phyloP scores from a whole-genome alignment of 2,329 filamentous ascomycete genomes.

The Allantophomopsis cytisporea region DNA sequence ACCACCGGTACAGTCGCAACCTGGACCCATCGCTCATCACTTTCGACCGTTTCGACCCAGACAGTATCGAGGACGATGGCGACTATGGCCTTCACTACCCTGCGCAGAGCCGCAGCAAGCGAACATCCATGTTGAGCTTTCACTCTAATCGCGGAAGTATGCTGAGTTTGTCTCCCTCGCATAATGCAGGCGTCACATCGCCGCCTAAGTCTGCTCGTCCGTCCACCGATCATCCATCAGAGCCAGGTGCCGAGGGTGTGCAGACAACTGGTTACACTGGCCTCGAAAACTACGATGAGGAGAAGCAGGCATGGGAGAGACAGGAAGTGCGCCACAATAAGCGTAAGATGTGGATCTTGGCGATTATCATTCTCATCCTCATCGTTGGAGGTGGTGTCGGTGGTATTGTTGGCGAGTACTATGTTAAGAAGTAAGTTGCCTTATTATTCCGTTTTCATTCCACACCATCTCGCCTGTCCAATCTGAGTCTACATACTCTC shows the following conservation, averaged over 20 bases:
- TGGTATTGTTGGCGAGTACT: constrained; percentile 50
- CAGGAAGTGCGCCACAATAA: constrained; percentile 49
- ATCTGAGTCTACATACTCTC: too few species aligned
- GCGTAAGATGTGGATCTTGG: constrained; percentile 54
- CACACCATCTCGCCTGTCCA: too few species aligned
- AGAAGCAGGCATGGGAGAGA: constrained; percentile 54
- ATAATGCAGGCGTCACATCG: constrained; percentile 10
- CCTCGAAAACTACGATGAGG: constrained; percentile 15
- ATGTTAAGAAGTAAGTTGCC: too few species aligned
- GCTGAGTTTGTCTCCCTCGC: constrained; percentile 8
- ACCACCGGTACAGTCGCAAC: constrained; percentile 15
- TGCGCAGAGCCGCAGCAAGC: constrained; percentile 27
- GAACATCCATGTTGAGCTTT: constrained; percentile 29
- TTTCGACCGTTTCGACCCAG: constrained; percentile 37
- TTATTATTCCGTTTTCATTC: too few species aligned
- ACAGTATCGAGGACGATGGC: constrained; percentile 73
- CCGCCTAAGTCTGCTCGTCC: constrained; percentile 16
- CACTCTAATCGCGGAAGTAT: constrained; percentile 21
- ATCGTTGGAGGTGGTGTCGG: constrained; percentile 57
- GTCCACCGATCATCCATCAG: constrained; percentile 4
- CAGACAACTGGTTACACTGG: constrained; percentile 8
- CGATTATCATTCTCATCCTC: constrained; percentile 49
- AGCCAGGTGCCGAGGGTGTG: constrained; percentile 15
- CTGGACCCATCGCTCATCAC: constrained; percentile 13
- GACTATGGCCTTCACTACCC: constrained; percentile 64